Evolutionary conservation across 108 stramenopile species (phyloP).

Genomic region (Nannochloropsis granulata): DNA sequence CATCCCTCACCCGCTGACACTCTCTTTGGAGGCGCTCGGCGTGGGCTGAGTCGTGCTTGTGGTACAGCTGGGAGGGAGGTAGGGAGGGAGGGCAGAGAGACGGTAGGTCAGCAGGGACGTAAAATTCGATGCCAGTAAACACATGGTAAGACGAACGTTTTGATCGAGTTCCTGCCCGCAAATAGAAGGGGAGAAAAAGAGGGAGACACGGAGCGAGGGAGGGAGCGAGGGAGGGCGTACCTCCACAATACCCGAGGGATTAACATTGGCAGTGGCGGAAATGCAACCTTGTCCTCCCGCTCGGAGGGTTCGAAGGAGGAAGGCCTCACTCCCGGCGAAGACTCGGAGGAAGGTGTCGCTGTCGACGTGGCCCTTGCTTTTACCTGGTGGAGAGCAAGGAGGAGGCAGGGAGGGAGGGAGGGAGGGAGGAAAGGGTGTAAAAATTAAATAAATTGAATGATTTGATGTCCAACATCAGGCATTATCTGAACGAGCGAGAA

Average conservation of each 20-base stretch:
- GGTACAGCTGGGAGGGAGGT: background rate
- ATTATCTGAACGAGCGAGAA: too few relatives aligned
- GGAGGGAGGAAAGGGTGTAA: background rate
- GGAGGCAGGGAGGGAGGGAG: background rate
- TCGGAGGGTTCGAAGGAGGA: background rate
- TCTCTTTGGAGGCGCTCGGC: background rate
- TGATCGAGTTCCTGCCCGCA: too few relatives aligned
- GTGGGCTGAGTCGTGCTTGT: background rate
- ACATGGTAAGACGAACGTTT: too few relatives aligned
- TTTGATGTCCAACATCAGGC: too few relatives aligned
- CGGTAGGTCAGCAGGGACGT: background rate
- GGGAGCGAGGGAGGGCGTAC: background rate
- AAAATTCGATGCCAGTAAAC: too few relatives aligned
- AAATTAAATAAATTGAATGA: too few relatives aligned
- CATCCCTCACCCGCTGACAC: background rate
- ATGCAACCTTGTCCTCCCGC: background rate
- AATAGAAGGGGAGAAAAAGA: background rate
- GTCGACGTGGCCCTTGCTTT: background rate
- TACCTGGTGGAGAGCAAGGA: background rate
- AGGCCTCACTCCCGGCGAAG: background rate
- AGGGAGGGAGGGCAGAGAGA: background rate
- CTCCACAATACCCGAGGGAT: background rate
- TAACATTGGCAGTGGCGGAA: background rate
- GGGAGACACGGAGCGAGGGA: background rate
- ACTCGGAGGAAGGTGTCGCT: background rate